These are phyloP conservation scores for Geotrichum carabidarum DNA, from an alignment of 1,139 yeast species.

Conservation along the genomic window DNA sequence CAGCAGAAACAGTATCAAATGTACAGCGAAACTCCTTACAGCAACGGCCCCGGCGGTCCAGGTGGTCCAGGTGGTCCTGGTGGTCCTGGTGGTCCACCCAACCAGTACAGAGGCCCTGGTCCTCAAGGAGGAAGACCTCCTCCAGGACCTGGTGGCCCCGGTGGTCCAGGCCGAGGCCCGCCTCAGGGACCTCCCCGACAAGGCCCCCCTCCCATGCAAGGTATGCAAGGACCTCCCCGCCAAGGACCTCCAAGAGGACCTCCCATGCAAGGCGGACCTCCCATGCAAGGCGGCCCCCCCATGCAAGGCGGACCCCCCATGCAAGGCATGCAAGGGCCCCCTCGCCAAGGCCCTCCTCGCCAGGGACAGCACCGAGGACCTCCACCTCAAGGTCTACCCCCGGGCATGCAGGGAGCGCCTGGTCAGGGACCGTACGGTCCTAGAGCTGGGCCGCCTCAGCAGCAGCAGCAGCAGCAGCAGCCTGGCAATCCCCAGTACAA, in stretches of 20 bases:
- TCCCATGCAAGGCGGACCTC: not conserved
- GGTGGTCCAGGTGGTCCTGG: conserved; percentile 46
- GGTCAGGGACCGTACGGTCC: conserved; percentile 57
- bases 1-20: conserved; percentile 1
- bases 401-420: conserved; percentile 70
- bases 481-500: not conserved
- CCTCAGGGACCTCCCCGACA: conserved; percentile 94
- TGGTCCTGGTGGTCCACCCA: conserved; percentile 95
- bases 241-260: not conserved
- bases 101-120: conserved; percentile 94
- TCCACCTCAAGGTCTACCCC: conserved; percentile 77
- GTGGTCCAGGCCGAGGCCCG: conserved; percentile 90
- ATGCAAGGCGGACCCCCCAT: conserved; percentile 49
- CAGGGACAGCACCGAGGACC: conserved; percentile 99
- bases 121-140: conserved; percentile 82
- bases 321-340: conserved; percentile 54
- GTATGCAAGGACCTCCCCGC: conserved; percentile 88
- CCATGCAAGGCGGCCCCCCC: conserved; percentile 50
- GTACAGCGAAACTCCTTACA: conserved; percentile 2
- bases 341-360: conserved; percentile 86
- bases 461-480: not conserved
- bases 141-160: conserved; percentile 91
- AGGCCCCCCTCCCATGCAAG: conserved; percentile 69
- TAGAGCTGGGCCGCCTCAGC: not conserved
- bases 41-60: not conserved